Evolutionary conservation across 2,329 filamentous ascomycete species (phyloP), one percentile per base, ranked within the genome.

Genomic region (Myriosclerotinia scirpicola): DNA sequence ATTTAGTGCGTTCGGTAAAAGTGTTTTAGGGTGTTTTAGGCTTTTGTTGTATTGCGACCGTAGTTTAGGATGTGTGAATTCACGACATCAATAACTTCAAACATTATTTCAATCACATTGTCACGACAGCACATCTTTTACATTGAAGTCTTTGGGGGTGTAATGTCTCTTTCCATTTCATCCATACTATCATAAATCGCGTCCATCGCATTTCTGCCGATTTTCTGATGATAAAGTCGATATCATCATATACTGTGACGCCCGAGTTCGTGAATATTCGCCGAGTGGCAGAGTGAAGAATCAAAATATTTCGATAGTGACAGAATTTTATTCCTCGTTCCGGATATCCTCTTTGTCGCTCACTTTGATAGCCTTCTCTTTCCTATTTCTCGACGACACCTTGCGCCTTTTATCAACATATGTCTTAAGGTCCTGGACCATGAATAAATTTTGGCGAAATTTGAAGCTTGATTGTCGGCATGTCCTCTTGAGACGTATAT

Each of bases 1-100:
- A 38, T 38, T 38, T 64, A 42, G 54, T 65, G 62, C 53, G 54
- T 48, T 65, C 62, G 62, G 62, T 56, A 65, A 65, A 48, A 60
- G 8, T 22, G 17, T 58, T 59, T 40, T 65, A 38, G 34, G 62
- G 42, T 48, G 53, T 36, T 59, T 65, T n/a, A 26, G 62, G 54
- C 54, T 65, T 64, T n/a, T 20, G 11, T 7, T 6, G 34, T 40
- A 40, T 30, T 46, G 42, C 12, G 42, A 38, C 8, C 15, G 56
- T 7, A 11, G 26, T 59, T 54, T 54, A 48, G 11, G 2, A 12
- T 56, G 34, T 58, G 40, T 17, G 50, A 54, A 34, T 54, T 17
- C 20, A 36, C 15, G 53, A 54, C 53, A 36, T n/a, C 30, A 22
- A 54, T 54, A 34, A 34, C n/a, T 54, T 50, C 46, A 5, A 14